Base-by-base conservation (phyloP, 805 yeast genomes). In the Kodamaea laetipori region DNA sequence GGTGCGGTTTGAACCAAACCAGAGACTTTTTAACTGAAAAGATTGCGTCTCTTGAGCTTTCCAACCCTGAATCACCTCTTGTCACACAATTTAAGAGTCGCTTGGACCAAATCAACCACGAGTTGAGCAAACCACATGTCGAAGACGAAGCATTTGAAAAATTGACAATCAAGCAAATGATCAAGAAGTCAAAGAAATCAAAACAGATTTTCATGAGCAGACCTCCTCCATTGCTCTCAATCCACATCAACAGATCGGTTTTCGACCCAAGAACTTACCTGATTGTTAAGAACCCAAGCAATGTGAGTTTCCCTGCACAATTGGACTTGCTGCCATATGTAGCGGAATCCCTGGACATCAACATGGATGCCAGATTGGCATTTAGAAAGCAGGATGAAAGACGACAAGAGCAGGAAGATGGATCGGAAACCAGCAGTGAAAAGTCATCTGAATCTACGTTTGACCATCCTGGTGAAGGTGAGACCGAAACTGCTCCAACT, bases 231-330 rank as follows among this genome's bases (percentile, higher is more conserved):
- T 73, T 88, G 44, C 71, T 92, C 36, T 80, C 92, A 42, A 77
- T 92, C 34, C 98, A 94, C 62, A 85, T 92, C 49, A 92, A 92
- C 61, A 78, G 99, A 57, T 88, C 96, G 2, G 97, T 88, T 10
- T 92, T 90, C 63, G 97, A 92, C 62, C 87, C 94, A 43, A 71
- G 79, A 44, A 86, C 96, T 0, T 94, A 86, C 47, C 79, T 78
- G 72, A 85, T 89, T 19, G 78, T 87, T 50, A 92, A 92, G 61
- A 90, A 90, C 60, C 80, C 86, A 39, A 84, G 96, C 4, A 77
- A 80, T 40, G 92, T 92, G n/a, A 64, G 77, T 8, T 90, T 90
- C 67, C 92, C 95, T 3, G 56, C 78, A 32, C 69, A 73, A 34
- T 67, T 92, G 47, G 83, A 89, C 57, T 67, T 90, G 55, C 70